phyloP scores from a whole-genome alignment of 2,329 filamentous ascomycete species.

The Trichophyton mentagrophytes region DNA sequence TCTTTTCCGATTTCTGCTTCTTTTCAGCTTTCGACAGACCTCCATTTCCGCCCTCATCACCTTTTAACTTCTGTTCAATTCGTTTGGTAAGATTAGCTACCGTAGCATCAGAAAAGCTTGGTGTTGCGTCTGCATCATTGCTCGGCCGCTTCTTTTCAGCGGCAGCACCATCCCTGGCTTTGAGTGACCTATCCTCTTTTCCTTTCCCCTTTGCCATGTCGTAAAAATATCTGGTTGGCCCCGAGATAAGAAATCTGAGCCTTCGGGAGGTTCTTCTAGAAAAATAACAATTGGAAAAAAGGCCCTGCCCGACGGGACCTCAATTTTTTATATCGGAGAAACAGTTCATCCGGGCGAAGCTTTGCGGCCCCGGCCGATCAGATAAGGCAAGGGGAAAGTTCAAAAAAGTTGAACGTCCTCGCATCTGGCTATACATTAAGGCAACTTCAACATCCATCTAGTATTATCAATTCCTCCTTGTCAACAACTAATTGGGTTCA shows the following conservation, averaged over 20 bases:
- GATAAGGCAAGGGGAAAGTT: not conserved
- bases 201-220: slow-evolving; percentile 25
- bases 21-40: slow-evolving; percentile 19
- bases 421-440: not conserved
- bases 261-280: not conserved
- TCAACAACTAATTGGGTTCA: no score
- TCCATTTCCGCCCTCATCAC: slow-evolving; percentile 11
- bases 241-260: not conserved
- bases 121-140: slow-evolving; percentile 19
- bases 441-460: not conserved
- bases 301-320: no score
- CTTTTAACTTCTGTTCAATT: slow-evolving; percentile 30
- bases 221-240: not conserved
- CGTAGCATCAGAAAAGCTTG: slow-evolving; percentile 26
- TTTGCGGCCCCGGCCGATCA: not conserved
- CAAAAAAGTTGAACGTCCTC: not conserved
- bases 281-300: not conserved
- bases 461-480: not conserved
- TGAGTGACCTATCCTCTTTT: slow-evolving; percentile 25
- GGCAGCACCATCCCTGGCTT: slow-evolving; percentile 2
- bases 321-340: not conserved
- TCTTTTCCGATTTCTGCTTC: slow-evolving; percentile 12
- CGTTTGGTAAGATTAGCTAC: slow-evolving; percentile 31
- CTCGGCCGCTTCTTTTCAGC: slow-evolving; percentile 15
- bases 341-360: not conserved